phyloP scores from a whole-genome alignment of 371 early-diverging fungal species.

The Mucor irregularis region DNA sequence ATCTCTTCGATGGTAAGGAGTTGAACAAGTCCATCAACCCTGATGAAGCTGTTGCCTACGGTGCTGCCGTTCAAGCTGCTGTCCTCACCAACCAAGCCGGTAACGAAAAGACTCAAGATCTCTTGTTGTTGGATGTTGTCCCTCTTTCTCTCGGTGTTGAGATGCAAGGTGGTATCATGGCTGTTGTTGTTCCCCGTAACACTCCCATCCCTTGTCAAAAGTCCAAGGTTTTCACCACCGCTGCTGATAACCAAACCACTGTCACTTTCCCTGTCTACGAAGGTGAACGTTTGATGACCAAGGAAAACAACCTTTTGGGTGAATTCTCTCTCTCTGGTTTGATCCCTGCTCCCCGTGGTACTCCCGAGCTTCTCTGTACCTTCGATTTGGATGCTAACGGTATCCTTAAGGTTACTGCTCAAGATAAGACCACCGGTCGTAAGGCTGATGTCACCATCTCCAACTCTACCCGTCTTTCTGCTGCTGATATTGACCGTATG shows the following conservation, averaged over 20 bases:
- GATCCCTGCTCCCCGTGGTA: slow-evolving; percentile 88
- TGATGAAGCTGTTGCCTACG: slow-evolving; percentile 95
- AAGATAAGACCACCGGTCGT: slow-evolving; percentile 88
- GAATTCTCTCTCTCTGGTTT: slow-evolving; percentile 88
- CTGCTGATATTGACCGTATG: slow-evolving; percentile 90
- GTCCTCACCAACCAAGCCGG: slow-evolving; percentile 69
- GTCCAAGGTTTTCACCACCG: slow-evolving; percentile 92
- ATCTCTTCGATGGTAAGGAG: slow-evolving; percentile 89
- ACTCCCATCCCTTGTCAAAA: slow-evolving; percentile 90
- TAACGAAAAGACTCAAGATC: slow-evolving; percentile 65
- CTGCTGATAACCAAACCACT: slow-evolving; percentile 92
- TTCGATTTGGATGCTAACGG: slow-evolving; percentile 96
- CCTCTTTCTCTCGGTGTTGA: slow-evolving; percentile 93
- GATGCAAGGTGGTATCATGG: slow-evolving; percentile 88
- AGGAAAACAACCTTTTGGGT: slow-evolving; percentile 94
- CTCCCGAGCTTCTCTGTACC: slow-evolving; percentile 90
- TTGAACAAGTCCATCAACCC: slow-evolving; percentile 90
- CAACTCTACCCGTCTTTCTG: slow-evolving; percentile 89
- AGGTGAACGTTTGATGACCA: slow-evolving; percentile 90
- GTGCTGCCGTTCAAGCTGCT: slow-evolving; percentile 94
- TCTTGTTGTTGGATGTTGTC: slow-evolving; percentile 86
- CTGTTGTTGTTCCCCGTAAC: slow-evolving; percentile 82
- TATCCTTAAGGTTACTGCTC: slow-evolving; percentile 92
- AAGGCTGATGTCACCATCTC: slow-evolving; percentile 91
- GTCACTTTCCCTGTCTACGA: slow-evolving; percentile 93